A percentile compares a stretch with the other conserved stretches of the same genome.
Conservation (phyloP, 2,329 filamentous ascomycete species). For the Trichoderma sp. region DNA sequence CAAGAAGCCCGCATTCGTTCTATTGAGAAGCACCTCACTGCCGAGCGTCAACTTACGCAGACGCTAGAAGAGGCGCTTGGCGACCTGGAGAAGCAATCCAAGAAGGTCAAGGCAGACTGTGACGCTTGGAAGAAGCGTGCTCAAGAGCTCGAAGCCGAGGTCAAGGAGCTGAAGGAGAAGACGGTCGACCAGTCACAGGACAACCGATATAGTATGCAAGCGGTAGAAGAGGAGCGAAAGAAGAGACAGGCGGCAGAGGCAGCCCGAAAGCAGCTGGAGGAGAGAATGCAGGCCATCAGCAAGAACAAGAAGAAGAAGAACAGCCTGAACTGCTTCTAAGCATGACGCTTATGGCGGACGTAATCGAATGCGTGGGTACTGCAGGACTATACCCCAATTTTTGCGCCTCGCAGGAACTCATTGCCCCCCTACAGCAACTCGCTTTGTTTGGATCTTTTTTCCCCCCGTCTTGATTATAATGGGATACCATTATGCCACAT, state of each 20-base stretch:
- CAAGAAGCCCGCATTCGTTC: constrained; percentile 92
- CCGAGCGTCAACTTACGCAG: constrained; percentile 92
- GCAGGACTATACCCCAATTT: constrained; percentile 20
- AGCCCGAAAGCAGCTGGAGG: constrained; percentile 83
- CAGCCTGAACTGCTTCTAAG: constrained; percentile 93
- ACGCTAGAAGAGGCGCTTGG: constrained; percentile 94
- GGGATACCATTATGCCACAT: neutral
- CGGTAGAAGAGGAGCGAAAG: constrained; percentile 93
- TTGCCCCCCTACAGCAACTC: neutral
- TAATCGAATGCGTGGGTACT: neutral
- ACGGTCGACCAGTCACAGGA: constrained; percentile 49
- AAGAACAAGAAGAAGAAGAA: constrained; percentile 92
- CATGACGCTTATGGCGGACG: neutral
- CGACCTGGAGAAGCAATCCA: constrained; percentile 86
- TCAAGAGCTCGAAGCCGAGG: constrained; percentile 67
- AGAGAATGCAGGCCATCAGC: constrained; percentile 88
- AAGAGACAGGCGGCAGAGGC: constrained; percentile 87
- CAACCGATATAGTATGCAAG: constrained; percentile 70
- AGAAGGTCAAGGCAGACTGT: constrained; percentile 86
- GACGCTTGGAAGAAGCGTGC: constrained; percentile 90
- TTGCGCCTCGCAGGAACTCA: constrained; percentile 15
- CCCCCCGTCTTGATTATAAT: neutral
- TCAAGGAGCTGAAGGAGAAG: constrained; percentile 59
- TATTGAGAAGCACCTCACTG: constrained; percentile 93
- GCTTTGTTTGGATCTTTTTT: neutral